These are phyloP conservation scores for Cinchona pubescens DNA, from an alignment of 257 asterid species.

Conservation along the genomic window DNA sequence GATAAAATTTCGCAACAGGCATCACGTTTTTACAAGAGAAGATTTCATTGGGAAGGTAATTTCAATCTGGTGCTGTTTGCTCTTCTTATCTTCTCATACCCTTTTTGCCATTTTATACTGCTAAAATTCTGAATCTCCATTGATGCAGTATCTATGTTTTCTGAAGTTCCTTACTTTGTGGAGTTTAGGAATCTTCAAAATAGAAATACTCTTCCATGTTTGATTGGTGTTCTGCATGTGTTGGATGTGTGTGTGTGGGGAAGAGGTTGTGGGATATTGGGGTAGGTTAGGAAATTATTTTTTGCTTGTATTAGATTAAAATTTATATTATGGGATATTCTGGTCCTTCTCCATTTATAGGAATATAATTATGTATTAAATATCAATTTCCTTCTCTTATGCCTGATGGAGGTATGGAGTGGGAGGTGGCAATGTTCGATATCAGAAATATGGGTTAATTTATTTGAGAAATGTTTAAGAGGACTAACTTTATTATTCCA, in stretches of 20 bases:
- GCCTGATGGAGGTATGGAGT: neutral
- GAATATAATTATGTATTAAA: neutral
- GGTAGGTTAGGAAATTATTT: neutral
- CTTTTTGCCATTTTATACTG: neutral
- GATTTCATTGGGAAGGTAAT: constrained; percentile 75
- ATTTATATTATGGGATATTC: neutral
- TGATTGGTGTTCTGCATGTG: neutral
- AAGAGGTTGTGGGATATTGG: neutral
- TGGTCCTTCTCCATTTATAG: neutral
- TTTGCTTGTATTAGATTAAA: no score
- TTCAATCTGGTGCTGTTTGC: constrained; percentile 4
- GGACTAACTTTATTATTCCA: neutral
- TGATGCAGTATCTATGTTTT: neutral
- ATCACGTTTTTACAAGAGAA: constrained; percentile 53
- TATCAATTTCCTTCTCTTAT: neutral
- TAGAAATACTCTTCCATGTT: neutral
- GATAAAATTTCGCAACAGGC: constrained; percentile 65
- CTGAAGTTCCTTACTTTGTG: neutral
- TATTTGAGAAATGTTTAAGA: neutral
- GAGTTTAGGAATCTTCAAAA: neutral
- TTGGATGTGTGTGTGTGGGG: neutral
- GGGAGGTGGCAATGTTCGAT: neutral
- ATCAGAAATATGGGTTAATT: no score
- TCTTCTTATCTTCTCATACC: neutral
- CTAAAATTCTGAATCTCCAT: neutral